Conservation (phyloP, 805 yeast species). For the Ogataea corticis region DNA sequence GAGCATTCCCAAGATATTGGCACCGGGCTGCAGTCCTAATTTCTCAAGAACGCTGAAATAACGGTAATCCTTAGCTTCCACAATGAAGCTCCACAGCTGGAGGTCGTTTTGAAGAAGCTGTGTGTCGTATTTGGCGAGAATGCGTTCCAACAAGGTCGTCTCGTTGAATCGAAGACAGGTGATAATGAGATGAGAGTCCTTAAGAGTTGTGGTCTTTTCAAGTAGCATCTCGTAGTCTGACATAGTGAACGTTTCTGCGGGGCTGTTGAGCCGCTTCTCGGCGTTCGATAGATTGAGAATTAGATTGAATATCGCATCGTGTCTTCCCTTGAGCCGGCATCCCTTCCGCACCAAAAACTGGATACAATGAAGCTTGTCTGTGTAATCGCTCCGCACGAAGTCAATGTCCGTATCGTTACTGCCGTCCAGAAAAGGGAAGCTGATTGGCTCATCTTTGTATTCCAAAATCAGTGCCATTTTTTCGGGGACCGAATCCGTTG, state of each 20-base stretch:
- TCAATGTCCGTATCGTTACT: conserved; percentile 14
- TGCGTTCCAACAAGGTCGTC: conserved; percentile 4
- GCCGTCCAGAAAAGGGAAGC: conserved; percentile 19
- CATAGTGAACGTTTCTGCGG: not conserved
- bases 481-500: not conserved
- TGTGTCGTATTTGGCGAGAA: conserved; percentile 9
- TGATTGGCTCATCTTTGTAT: conserved; percentile 3
- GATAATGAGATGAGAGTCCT: conserved; percentile 12
- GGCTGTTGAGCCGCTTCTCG: not conserved
- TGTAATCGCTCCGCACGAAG: conserved; percentile 12
- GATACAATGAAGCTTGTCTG: conserved; percentile 16
- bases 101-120: conserved; percentile 15
- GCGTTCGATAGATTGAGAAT: conserved; percentile 11
- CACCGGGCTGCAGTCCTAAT: conserved; percentile 18
- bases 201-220: not conserved
- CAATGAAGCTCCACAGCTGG: conserved; percentile 22
- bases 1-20: conserved; percentile 11
- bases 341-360: conserved; percentile 9
- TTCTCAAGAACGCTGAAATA: conserved; percentile 14
- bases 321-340: conserved; percentile 3
- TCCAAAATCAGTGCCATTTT: conserved; percentile 2
- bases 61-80: conserved; percentile 17
- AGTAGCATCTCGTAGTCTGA: not conserved
- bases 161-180: conserved; percentile 13
- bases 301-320: conserved; percentile 12